Evolutionary conservation across 106 monocot species (phyloP).

Genomic region (Apostasia ramifera): DNA sequence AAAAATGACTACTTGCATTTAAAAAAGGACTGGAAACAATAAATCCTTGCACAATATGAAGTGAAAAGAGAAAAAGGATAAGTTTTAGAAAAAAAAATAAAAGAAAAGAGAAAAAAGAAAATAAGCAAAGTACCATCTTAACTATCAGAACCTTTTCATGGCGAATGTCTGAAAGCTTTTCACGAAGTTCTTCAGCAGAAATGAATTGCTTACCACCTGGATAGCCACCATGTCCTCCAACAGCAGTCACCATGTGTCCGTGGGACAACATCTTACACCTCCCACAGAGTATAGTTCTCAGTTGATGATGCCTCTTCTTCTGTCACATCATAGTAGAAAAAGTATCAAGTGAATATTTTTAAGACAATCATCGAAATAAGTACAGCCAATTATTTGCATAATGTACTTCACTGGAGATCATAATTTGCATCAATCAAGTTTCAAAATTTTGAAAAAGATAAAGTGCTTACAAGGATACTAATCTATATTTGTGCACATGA

Average conservation of each 20-base stretch:
- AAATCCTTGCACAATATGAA: too few relatives aligned
- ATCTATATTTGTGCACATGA: too few relatives aligned
- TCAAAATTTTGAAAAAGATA: too few relatives aligned
- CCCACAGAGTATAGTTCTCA: constrained; percentile 82
- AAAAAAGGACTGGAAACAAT: too few relatives aligned
- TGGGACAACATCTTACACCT: constrained; percentile 87
- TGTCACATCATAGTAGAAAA: constrained; percentile 13
- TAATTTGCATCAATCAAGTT: background rate
- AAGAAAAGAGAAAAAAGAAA: background rate
- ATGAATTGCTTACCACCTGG: constrained; percentile 94
- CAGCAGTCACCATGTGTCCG: constrained; percentile 97
- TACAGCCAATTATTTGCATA: background rate
- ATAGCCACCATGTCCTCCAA: constrained; percentile 97
- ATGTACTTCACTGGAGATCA: background rate
- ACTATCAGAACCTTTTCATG: constrained; percentile 85
- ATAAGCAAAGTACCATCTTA: constrained; percentile 56
- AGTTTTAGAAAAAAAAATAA: too few relatives aligned
- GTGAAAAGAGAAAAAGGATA: too few relatives aligned
- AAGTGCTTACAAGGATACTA: too few relatives aligned
- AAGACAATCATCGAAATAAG: background rate
- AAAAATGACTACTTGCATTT: too few relatives aligned
- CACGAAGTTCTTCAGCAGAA: constrained; percentile 74
- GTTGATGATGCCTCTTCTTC: constrained; percentile 90
- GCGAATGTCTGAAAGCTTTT: constrained; percentile 79
- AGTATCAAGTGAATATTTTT: background rate